Conservation (phyloP, 2,329 filamentous ascomycete species). For the Penicillium capsulatum region DNA sequence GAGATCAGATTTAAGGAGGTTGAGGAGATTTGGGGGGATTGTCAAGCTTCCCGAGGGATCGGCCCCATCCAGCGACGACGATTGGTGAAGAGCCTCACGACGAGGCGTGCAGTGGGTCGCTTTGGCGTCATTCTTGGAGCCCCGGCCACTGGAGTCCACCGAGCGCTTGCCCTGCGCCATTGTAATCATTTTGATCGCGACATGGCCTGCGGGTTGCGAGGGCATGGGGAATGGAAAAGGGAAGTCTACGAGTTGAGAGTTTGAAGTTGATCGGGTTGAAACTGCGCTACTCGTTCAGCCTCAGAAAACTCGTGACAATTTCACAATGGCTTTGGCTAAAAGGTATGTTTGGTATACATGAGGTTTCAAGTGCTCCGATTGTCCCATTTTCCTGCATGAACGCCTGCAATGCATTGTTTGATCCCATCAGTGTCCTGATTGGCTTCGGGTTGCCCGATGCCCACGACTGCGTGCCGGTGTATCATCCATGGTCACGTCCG, state of each 20-base stretch:
- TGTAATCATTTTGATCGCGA: too few species aligned
- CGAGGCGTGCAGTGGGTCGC: constrained; percentile 1
- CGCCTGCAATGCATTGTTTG: neutral
- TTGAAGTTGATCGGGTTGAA: too few species aligned
- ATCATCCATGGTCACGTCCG: constrained; percentile 24
- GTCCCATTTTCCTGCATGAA: neutral
- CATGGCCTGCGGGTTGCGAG: too few species aligned
- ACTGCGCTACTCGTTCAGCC: too few species aligned
- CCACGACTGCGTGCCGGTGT: constrained; percentile 23
- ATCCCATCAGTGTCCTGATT: constrained; percentile 5
- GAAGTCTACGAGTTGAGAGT: too few species aligned
- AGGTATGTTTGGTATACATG: too few species aligned
- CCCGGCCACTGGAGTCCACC: neutral
- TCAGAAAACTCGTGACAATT: too few species aligned
- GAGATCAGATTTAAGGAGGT: neutral
- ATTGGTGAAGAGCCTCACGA: constrained; percentile 6
- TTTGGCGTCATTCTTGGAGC: constrained; percentile 1
- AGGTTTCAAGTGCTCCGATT: too few species aligned
- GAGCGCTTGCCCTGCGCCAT: too few species aligned
- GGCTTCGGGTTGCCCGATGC: constrained; percentile 10
- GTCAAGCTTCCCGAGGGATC: constrained; percentile 2
- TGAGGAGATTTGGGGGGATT: constrained; percentile 1
- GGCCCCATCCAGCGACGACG: neutral
- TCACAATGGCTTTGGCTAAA: too few species aligned
- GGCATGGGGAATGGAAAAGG: too few species aligned